Percentiles rank a stretch among this genome's conserved stretches.
phyloP scores from a whole-genome alignment of 768 basidiomycete species.

The Agaricus blazei region DNA sequence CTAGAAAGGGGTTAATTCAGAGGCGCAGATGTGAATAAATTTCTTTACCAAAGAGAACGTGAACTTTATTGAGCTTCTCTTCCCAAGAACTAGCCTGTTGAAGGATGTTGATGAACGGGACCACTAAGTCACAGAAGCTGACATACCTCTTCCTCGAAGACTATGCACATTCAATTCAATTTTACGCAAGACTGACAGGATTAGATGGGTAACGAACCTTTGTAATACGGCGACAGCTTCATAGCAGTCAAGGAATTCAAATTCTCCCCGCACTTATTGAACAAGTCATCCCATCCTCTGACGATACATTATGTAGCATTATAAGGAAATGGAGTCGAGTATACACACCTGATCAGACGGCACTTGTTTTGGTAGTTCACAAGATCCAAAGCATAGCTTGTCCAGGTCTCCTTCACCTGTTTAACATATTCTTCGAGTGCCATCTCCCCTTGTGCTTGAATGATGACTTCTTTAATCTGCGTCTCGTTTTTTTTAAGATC shows the following conservation, averaged over 20 bases:
- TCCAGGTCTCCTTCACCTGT: conserved; percentile 97
- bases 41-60: conserved; percentile 83
- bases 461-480: conserved; percentile 89
- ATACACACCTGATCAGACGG: conserved; percentile 75
- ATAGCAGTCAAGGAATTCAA: conserved; percentile 93
- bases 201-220: conserved; percentile 45
- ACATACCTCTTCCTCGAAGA: conserved; percentile 82
- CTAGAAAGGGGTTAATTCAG: conserved; percentile 30
- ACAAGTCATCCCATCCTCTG: conserved; percentile 96
- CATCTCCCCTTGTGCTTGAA: conserved; percentile 99
- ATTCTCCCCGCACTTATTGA: conserved; percentile 96
- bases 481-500: conserved; percentile 92
- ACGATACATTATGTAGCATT: neutral
- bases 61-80: conserved; percentile 93
- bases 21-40: neutral
- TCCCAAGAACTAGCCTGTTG: conserved; percentile 84
- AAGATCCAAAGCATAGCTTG: conserved; percentile 89
- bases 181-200: neutral
- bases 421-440: conserved; percentile 93
- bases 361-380: conserved; percentile 99
- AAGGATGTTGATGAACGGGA: conserved; percentile 9
- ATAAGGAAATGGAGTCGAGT: neutral
- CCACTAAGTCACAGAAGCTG: neutral
- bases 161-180: conserved; percentile 28
- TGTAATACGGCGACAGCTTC: conserved; percentile 98